A percentile compares a stretch with the other conserved stretches of the same genome.
phyloP scores from a whole-genome alignment of 116 monocot species.

The Dioscorea cayenensis region DNA sequence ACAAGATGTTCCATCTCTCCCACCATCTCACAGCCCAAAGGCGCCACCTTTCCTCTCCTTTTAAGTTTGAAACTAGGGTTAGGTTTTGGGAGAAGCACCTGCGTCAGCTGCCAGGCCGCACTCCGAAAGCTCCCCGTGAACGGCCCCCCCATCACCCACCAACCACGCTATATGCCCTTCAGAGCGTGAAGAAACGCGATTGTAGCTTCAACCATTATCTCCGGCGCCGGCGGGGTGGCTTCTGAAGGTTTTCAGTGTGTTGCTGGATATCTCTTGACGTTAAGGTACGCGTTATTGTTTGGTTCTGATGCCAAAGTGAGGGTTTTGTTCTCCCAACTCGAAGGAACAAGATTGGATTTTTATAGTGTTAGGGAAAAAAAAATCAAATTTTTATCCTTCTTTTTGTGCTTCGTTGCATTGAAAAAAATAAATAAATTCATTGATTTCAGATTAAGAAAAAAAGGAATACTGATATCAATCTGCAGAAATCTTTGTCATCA shows the following conservation, averaged over 20 bases:
- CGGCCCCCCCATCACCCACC: background rate
- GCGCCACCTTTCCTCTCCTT: background rate
- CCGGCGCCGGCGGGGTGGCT: background rate
- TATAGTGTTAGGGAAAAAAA: too few species aligned
- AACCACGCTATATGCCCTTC: background rate
- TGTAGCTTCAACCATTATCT: background rate
- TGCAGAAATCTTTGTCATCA: background rate
- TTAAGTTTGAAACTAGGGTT: background rate
- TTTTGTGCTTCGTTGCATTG: too few species aligned
- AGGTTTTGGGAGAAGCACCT: background rate
- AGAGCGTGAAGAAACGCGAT: background rate
- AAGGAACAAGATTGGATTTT: background rate
- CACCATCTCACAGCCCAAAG: background rate
- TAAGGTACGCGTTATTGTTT: too few species aligned
- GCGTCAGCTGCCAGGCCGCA: background rate
- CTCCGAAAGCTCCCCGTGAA: constrained; percentile 1
- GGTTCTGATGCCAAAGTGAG: background rate
- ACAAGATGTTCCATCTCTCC: background rate
- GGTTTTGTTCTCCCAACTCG: background rate
- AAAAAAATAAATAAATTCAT: too few species aligned
- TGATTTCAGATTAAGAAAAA: background rate
- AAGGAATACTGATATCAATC: too few species aligned
- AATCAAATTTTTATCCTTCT: too few species aligned
- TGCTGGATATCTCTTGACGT: too few species aligned
- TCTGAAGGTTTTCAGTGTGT: too few species aligned